Base-by-base conservation (phyloP, 2,329 filamentous ascomycete species). In the Exophiala xenobiotica region DNA sequence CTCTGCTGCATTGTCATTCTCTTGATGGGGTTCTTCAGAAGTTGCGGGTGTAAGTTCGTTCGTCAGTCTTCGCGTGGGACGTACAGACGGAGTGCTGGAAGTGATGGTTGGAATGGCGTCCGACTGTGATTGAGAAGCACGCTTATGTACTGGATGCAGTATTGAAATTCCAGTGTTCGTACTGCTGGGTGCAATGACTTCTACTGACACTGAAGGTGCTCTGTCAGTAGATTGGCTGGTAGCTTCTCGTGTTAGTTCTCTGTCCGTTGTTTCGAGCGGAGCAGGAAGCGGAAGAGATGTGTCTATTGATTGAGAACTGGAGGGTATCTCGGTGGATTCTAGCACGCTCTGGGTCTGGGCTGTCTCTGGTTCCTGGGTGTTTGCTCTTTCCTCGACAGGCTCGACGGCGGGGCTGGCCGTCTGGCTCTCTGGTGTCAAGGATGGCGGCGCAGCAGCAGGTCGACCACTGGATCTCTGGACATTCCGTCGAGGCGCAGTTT, bases 401-500 rank as follows among this genome's bases (percentile, higher is more conserved):
- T 53, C 51, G 44, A 46, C 23, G 31, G 9, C 40, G 33, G 54
- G 51, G 46, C 51, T 55, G 37, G 42, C 24, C 16, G 53, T 44
- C 41, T 38, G 46, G 33, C 44, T 54, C 24, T 60, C 53, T 19
- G 49, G 63, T 27, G 40, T 61, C 57, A 51, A 69, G 64, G 66
- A 63, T 52, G 72, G 67, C 49, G 73, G 70, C 57, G 74, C 73
- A 55, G 76, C 72, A 52, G n/a, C n/a, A n/a, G n/a, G n/a, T 35
- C 78, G 75, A 64, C 83, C 80, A 31, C 20, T 19, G 24, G 51
- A 46, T 42, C 56, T 58, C 26, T 47, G 54, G 23, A 61, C 44
- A 44, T 62, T 61, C 43, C 54, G 50, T 27, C 57, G 48, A 1
- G 60, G 74, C 26, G 80, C 81, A 58, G 80, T 80, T 72, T 87